phyloP scores from a whole-genome alignment of 345 rosid genomes.

The Dipteronia dyeriana region DNA sequence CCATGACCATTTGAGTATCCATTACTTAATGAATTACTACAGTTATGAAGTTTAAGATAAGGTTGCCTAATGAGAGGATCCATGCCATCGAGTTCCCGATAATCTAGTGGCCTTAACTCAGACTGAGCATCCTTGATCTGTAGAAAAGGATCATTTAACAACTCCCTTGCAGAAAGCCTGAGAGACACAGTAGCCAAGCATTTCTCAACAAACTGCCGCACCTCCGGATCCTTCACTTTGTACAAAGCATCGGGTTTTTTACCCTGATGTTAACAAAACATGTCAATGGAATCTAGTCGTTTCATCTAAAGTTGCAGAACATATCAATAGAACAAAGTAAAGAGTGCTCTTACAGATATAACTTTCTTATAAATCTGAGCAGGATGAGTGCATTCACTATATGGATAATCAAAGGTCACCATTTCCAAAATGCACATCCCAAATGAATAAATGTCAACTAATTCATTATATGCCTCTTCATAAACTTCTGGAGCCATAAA shows the following conservation, averaged over 20 bases:
- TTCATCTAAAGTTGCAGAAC: constrained; percentile 3
- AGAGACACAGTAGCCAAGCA: constrained; percentile 81
- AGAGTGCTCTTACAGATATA: constrained; percentile 64
- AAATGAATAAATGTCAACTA: constrained; percentile 96
- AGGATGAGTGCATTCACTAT: constrained; percentile 89
- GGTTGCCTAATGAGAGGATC: constrained; percentile 62
- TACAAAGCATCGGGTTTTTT: constrained; percentile 88
- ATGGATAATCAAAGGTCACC: constrained; percentile 98
- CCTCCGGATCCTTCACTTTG: constrained; percentile 80
- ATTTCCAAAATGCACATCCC: constrained; percentile 98
- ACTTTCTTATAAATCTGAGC: constrained; percentile 99
- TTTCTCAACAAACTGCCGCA: constrained; percentile 76
- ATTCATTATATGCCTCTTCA: constrained; percentile 92
- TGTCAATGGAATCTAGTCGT: constrained; percentile 16
- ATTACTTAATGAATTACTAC: constrained; percentile 36
- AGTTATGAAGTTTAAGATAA: constrained; percentile 36
- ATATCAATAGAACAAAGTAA: neutral
- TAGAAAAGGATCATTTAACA: constrained; percentile 83
- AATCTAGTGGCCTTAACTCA: constrained; percentile 48
- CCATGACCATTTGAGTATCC: constrained; percentile 49
- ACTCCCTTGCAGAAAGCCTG: constrained; percentile 86
- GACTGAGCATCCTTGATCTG: constrained; percentile 56
- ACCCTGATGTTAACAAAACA: constrained; percentile 54
- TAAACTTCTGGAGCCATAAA: constrained; percentile 99
- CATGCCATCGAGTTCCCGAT: constrained; percentile 41